phyloP scores from a whole-genome alignment of 768 basidiomycete genomes.

The Russula ochroleuca region DNA sequence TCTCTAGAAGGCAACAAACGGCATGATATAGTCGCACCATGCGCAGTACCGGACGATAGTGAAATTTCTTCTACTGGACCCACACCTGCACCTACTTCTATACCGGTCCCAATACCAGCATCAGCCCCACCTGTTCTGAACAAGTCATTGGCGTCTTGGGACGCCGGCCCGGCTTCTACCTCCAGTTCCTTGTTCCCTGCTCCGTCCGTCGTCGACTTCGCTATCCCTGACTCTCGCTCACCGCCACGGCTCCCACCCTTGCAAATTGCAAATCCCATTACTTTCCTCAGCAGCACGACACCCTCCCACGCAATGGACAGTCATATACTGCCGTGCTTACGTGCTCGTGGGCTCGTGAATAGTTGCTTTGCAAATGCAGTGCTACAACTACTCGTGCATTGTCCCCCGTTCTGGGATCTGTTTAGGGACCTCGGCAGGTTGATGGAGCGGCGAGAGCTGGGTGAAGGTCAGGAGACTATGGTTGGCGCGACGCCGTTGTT shows the following conservation, averaged over 20 bases:
- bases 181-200: background rate
- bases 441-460: background rate
- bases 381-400: background rate
- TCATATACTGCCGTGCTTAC: background rate
- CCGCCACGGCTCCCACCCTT: too few relatives aligned
- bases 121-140: background rate
- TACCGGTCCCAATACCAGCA: background rate
- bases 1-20: background rate
- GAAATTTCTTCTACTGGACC: background rate
- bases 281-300: background rate
- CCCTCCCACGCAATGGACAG: background rate
- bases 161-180: background rate
- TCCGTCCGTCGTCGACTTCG: background rate
- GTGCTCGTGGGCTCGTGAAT: background rate
- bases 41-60: background rate
- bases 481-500: background rate
- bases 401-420: background rate
- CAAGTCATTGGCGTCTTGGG: background rate
- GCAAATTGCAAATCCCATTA: background rate
- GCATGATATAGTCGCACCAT: background rate
- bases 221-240: background rate
- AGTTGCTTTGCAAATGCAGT: background rate
- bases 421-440: background rate
- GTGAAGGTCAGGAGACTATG: background rate
- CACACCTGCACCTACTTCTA: background rate